These are phyloP conservation scores for Scenedesmus sp. DNA, from an alignment of 163 green algal species.

Conservation along the genomic window DNA sequence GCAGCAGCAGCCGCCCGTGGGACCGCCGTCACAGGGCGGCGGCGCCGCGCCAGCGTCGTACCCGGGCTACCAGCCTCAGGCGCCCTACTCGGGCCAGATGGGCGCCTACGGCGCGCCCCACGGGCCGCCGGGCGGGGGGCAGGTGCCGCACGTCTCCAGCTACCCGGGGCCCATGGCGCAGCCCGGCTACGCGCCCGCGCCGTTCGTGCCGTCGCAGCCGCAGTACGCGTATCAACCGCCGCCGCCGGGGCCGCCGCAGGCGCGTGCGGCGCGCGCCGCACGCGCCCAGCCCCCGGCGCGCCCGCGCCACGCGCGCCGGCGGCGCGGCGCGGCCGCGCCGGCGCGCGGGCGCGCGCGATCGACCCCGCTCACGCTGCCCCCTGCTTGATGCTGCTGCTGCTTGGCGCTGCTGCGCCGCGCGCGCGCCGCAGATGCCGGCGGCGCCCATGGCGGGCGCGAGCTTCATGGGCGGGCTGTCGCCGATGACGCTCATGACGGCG, in stretches of 20 bases:
- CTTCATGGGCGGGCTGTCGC: constrained; percentile 46
- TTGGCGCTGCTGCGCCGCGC: no score
- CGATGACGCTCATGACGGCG: constrained; percentile 57
- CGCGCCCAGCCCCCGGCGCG: not conserved
- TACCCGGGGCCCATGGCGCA: constrained; percentile 7
- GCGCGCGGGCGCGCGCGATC: no score
- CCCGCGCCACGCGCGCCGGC: not conserved
- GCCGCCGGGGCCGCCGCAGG: constrained; percentile 11
- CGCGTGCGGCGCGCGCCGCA: not conserved
- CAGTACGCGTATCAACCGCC: constrained; percentile 22
- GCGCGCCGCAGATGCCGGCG: constrained; percentile 23
- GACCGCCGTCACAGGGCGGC: constrained; percentile 15
- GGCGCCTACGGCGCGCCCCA: no score
- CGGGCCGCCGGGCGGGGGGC: no score
- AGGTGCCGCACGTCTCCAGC: constrained; percentile 30
- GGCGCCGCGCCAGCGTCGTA: not conserved
- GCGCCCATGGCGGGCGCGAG: not conserved
- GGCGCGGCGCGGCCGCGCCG: no score
- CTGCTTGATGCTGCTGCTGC: not conserved
- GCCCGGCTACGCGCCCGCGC: not conserved
- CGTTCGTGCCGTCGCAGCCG: constrained; percentile 13
- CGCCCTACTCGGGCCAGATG: not conserved
- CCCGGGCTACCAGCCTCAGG: constrained; percentile 27
- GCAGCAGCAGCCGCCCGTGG: not conserved
- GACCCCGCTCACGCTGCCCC: not conserved